These are phyloP conservation scores for Candida sanyiensis DNA, from an alignment of 805 yeast species.

Conservation along the genomic window DNA sequence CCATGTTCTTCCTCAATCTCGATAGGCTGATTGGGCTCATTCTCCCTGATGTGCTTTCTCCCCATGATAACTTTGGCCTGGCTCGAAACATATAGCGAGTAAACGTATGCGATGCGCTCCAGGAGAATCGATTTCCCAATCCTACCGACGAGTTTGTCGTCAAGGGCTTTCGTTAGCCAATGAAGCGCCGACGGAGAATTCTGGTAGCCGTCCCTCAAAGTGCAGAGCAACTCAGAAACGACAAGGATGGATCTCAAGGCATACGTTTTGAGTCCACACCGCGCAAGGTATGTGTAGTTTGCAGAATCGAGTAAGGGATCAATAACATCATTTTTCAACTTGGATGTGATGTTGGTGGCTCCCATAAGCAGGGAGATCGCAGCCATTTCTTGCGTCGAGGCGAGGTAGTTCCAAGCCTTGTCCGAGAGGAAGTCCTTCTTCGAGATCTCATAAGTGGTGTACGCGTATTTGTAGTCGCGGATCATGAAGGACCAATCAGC, in stretches of 20 bases:
- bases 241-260: slow-evolving; percentile 64
- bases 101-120: slow-evolving; percentile 52
- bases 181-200: slow-evolving; percentile 38
- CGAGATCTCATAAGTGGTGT: slow-evolving; percentile 74
- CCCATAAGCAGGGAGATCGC: slow-evolving; percentile 67
- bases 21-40: not conserved
- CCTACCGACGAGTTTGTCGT: slow-evolving; percentile 39
- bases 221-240: slow-evolving; percentile 61
- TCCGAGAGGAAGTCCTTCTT: slow-evolving; percentile 72
- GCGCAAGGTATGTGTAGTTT: slow-evolving; percentile 66
- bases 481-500: slow-evolving; percentile 93
- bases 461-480: slow-evolving; percentile 83
- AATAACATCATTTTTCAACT: slow-evolving; percentile 38
- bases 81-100: slow-evolving; percentile 36
- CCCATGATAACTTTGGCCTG: slow-evolving; percentile 28
- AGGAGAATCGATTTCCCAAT: slow-evolving; percentile 45
- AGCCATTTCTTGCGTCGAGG: slow-evolving; percentile 86
- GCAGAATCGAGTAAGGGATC: slow-evolving; percentile 55
- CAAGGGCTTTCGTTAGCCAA: slow-evolving; percentile 41
- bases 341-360: slow-evolving; percentile 36
- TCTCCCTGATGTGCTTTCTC: slow-evolving; percentile 22
- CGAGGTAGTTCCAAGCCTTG: slow-evolving; percentile 74
- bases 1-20: slow-evolving; percentile 1
- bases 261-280: slow-evolving; percentile 63
- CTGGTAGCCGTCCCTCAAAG: slow-evolving; percentile 37